Conservation (phyloP, 2,329 filamentous ascomycete species). For the Macrophomina pseudophaseolina region DNA sequence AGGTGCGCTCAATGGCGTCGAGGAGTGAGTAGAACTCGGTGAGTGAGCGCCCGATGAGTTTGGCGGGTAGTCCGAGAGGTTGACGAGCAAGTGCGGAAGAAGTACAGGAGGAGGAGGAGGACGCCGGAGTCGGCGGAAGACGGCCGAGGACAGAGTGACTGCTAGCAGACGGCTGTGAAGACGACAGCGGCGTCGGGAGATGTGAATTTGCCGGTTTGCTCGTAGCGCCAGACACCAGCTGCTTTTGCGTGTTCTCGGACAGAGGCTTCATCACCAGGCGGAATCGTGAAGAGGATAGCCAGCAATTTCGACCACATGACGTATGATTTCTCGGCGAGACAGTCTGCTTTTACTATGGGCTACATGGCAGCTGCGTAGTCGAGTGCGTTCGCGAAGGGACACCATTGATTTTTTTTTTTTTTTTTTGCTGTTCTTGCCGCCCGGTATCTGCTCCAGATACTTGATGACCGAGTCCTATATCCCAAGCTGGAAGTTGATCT, state of each 20-base stretch:
- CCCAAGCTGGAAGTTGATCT: slow-evolving; percentile 35
- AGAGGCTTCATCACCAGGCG: not conserved
- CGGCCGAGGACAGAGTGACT: not conserved
- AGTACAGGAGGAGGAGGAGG: not conserved
- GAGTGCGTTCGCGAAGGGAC: slow-evolving; percentile 37
- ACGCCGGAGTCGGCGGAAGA: not conserved
- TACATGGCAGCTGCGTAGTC: slow-evolving; percentile 36
- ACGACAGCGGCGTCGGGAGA: slow-evolving; percentile 14
- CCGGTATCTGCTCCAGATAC: slow-evolving; percentile 31
- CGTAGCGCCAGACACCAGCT: not conserved
- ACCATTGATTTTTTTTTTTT: slow-evolving; percentile 33
- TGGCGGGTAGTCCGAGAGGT: not conserved
- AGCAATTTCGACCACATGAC: slow-evolving; percentile 34
- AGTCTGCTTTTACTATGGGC: slow-evolving; percentile 32
- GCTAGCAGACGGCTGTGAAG: slow-evolving; percentile 3
- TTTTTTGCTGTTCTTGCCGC: slow-evolving; percentile 32
- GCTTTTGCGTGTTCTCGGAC: not conserved
- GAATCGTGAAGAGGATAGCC: slow-evolving; percentile 13
- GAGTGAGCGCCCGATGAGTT: not conserved
- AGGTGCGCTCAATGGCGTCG: slow-evolving; percentile 33
- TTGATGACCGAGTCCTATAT: slow-evolving; percentile 34
- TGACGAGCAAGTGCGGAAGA: not conserved
- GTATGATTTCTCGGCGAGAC: slow-evolving; percentile 32
- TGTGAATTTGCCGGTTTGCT: not conserved
- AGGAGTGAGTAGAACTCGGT: slow-evolving; percentile 36